A percentile compares a stretch with the other conserved stretches of the same genome.
Conservation (phyloP, 73 alveolate species). For the Tetrahymena thermophila region DNA sequence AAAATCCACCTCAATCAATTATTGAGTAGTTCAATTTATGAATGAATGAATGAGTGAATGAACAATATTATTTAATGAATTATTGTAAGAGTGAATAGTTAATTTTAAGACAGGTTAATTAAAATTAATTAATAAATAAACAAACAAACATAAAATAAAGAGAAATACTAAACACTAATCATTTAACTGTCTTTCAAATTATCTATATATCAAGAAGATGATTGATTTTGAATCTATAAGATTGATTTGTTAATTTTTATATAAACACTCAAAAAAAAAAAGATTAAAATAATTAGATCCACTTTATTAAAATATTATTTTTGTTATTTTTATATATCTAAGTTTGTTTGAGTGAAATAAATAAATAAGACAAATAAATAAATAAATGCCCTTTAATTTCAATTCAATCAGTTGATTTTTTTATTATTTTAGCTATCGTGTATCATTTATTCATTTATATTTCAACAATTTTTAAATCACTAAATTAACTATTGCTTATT, state of each 20-base stretch:
- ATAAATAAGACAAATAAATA: not conserved
- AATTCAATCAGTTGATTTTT: not conserved
- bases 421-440: not conserved
- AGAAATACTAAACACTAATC: no score
- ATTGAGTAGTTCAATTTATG: not conserved
- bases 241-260: not conserved
- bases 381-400: no score
- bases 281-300: not conserved
- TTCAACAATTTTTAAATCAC: not conserved
- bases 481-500: not conserved
- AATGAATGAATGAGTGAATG: not conserved
- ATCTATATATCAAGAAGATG: not conserved
- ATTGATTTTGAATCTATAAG: not conserved
- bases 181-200: not conserved
- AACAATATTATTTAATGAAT: no score
- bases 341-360: not conserved
- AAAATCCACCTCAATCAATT: no score
- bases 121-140: no score
- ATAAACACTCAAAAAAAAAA: not conserved
- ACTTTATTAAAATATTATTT: not conserved
- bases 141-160: no score
- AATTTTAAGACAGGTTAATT: not conserved
- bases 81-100: not conserved
- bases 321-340: no score
- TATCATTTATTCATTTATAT: not conserved